Evolutionary conservation across 2,329 filamentous ascomycete genomes (phyloP), one percentile per base, ranked within the genome.

Genomic region (Whalleya microplaca): DNA sequence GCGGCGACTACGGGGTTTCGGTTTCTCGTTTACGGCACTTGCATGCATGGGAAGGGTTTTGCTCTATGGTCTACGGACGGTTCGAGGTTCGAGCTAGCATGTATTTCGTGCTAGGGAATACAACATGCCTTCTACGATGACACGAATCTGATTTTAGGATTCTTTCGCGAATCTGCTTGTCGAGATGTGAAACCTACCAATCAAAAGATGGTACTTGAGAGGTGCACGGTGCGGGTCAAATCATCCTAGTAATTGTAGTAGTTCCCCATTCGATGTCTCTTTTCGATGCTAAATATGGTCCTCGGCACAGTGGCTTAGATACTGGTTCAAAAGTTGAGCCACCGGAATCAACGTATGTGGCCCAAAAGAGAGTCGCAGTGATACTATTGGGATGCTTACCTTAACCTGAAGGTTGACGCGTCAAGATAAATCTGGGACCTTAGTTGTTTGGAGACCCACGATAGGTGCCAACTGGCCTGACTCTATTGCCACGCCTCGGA

Each of bases 21-120:
- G 69, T 69, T 70, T 70, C 69, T 71, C 69, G 67, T 69, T 71
- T 71, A 69, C 67, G 65, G 67, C 63, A 61, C 53, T 67, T 68
- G 65, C 69, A 71, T 70, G 68, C 69, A 70, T 70, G 64, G 68
- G 69, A 70, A 71, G 67, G 69, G 66, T 68, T 70, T 68, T 69
- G 62, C 68, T 70, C 68, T 68, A 62, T 66, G 68, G 67, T 71
- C 69, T 64, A 69, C 63, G 68, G 67, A 71, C 66, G 67, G 66
- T 70, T 69, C 63, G 67, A 71, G 67, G 66, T 70, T 69, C 63
- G 67, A 71, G 66, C 67, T 70, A 68, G 69, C 69, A 69, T 67
- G 63, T 64, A 69, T 69, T 69, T 68, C 66, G 62, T 66, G 69
- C 66, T 71, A 69, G 66, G 64, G 51, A 70, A 69, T 70, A 66